phyloP scores from a whole-genome alignment of 2,329 filamentous ascomycete species.

The Diaporthe vaccinii region DNA sequence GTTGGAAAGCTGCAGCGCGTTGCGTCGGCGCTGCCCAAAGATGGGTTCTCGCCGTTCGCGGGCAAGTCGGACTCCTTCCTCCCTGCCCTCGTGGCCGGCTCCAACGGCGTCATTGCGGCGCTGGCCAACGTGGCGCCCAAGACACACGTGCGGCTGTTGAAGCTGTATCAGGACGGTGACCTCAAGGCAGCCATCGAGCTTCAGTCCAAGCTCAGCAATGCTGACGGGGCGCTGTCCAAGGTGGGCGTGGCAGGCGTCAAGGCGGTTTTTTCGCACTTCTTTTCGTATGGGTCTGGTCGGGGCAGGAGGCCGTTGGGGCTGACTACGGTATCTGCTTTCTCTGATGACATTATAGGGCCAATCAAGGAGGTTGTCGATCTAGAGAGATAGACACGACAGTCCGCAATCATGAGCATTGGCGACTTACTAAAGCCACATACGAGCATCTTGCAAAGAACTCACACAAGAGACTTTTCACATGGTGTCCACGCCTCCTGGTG shows the following conservation, averaged over 20 bases:
- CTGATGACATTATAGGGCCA: background rate
- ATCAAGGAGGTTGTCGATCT: background rate
- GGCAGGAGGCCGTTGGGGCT: slow-evolving; percentile 47
- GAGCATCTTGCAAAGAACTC: background rate
- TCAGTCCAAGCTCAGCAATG: slow-evolving; percentile 50
- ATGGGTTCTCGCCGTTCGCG: slow-evolving; percentile 54
- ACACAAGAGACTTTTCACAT: background rate
- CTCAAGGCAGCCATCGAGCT: slow-evolving; percentile 52
- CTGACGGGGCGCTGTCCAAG: slow-evolving; percentile 50
- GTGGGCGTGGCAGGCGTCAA: slow-evolving; percentile 49
- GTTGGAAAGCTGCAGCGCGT: slow-evolving; percentile 68
- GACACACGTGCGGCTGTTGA: slow-evolving; percentile 52
- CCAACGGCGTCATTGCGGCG: slow-evolving; percentile 57
- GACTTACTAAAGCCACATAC: background rate
- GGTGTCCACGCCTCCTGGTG: background rate
- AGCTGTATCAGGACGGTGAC: slow-evolving; percentile 51
- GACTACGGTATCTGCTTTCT: background rate
- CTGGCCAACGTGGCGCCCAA: slow-evolving; percentile 52
- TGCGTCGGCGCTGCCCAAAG: slow-evolving; percentile 53
- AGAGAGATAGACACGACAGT: background rate
- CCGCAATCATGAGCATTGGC: fast-evolving
- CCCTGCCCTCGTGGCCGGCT: slow-evolving; percentile 55
- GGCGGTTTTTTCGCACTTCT: slow-evolving; percentile 45
- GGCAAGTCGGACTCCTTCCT: slow-evolving; percentile 59
- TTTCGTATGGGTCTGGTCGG: slow-evolving; percentile 43